Percentiles rank a stretch among this genome's conserved stretches.
Conservation (phyloP, 345 rosid species). For the Euphorbia peplus region DNA sequence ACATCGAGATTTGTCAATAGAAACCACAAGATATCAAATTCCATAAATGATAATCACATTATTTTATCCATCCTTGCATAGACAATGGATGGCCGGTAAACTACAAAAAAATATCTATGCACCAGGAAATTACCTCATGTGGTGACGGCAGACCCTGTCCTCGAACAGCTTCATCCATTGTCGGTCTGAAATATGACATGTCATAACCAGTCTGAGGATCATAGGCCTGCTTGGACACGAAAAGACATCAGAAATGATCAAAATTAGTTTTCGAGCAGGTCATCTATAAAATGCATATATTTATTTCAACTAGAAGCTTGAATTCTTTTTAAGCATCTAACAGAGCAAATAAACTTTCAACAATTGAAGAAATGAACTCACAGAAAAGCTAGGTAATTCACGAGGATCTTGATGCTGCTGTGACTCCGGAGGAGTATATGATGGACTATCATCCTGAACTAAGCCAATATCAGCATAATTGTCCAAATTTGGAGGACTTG, state of each 20-base stretch:
- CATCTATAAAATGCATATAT: background rate
- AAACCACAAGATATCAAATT: background rate
- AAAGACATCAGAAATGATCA: conserved; percentile 3
- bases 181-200: conserved; percentile 63
- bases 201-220: conserved; percentile 65
- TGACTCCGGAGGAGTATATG: conserved; percentile 52
- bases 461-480: conserved; percentile 53
- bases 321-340: background rate
- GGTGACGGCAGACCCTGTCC: conserved; percentile 62
- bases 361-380: conserved; percentile 35
- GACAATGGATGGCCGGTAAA: background rate
- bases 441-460: conserved; percentile 47
- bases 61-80: background rate
- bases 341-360: background rate
- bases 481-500: conserved; percentile 55
- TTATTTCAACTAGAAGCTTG: conserved; percentile 2
- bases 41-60: background rate
- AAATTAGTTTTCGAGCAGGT: background rate
- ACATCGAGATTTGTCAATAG: conserved; percentile 6
- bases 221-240: conserved; percentile 48
- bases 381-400: conserved; percentile 58
- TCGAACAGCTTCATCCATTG: conserved; percentile 52
- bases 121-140: conserved; percentile 60
- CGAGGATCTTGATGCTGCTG: conserved; percentile 63
- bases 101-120: background rate